A percentile compares a stretch with the other conserved stretches of the same genome.
phyloP scores from a whole-genome alignment of 2,329 filamentous ascomycete species.

The Orbilia oligospora region DNA sequence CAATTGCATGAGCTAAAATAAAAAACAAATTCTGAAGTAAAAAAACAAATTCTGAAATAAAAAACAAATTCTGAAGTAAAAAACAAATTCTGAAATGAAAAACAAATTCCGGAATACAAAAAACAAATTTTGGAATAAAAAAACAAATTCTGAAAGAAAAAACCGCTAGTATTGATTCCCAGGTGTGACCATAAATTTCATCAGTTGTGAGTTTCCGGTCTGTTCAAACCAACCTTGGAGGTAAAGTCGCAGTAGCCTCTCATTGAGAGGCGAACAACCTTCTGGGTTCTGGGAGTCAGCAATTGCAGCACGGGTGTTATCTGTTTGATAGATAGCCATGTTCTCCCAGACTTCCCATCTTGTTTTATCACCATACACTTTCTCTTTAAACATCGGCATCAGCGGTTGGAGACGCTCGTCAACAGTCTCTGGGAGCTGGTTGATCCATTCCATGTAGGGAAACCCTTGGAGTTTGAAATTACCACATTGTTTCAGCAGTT shows the following conservation, averaged over 20 bases:
- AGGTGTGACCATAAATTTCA: neutral
- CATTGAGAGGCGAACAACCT: slow-evolving; percentile 24
- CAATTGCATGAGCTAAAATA: too few species aligned
- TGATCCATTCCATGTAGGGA: slow-evolving; percentile 12
- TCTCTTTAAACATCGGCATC: slow-evolving; percentile 31
- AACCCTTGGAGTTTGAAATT: slow-evolving; percentile 15
- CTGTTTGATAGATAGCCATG: slow-evolving; percentile 24
- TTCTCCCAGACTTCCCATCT: slow-evolving; percentile 31
- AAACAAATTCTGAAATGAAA: too few species aligned
- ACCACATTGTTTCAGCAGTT: slow-evolving; percentile 17
- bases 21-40: too few species aligned
- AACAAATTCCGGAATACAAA: too few species aligned
- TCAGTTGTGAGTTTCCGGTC: slow-evolving; percentile 2
- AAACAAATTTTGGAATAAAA: too few species aligned
- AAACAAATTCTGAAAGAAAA: too few species aligned
- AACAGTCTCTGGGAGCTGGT: slow-evolving; percentile 13
- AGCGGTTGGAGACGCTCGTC: slow-evolving; percentile 20
- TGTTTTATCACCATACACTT: slow-evolving; percentile 20
- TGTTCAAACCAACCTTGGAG: slow-evolving; percentile 31
- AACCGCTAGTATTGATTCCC: too few species aligned
- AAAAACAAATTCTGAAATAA: too few species aligned
- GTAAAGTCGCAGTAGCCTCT: slow-evolving; percentile 10
- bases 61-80: too few species aligned
- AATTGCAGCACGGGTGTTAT: slow-evolving; percentile 4
- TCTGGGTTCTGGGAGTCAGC: slow-evolving; percentile 10